phyloP scores from a whole-genome alignment of 768 basidiomycete species.

The Mycena sanguinolenta region DNA sequence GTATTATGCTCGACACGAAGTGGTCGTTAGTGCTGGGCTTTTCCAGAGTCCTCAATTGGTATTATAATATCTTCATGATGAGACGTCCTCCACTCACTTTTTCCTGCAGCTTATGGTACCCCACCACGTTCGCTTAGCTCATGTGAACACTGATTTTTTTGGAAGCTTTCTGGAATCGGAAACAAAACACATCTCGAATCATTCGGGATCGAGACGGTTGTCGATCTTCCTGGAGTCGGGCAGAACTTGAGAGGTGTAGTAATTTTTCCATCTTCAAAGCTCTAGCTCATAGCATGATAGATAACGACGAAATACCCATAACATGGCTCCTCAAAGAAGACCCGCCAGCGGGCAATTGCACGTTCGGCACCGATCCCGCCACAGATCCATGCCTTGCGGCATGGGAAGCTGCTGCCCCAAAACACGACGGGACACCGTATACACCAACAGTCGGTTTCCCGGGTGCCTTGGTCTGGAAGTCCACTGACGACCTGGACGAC shows the following conservation, averaged over 20 bases:
- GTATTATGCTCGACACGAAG: constrained; percentile 21
- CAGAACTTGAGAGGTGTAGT: constrained; percentile 14
- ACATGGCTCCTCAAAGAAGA: constrained; percentile 19
- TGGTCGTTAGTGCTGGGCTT: constrained; percentile 19
- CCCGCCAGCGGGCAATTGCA: constrained; percentile 14
- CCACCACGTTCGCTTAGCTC: constrained; percentile 1
- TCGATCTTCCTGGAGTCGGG: constrained; percentile 21
- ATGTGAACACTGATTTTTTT: constrained; percentile 8
- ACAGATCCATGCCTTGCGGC: constrained; percentile 21
- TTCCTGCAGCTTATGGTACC: constrained; percentile 20
- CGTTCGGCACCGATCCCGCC: constrained; percentile 17
- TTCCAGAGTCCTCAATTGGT: constrained; percentile 25
- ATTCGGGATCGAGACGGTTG: constrained; percentile 21
- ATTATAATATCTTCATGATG: not conserved
- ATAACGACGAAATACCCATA: constrained; percentile 24
- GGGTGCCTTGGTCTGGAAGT: constrained; percentile 15
- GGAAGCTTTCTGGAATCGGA: constrained; percentile 21
- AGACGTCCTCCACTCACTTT: constrained; percentile 1
- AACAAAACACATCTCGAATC: constrained; percentile 22
- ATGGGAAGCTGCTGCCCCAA: constrained; percentile 20
- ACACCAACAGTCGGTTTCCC: constrained; percentile 15
- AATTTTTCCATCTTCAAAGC: constrained; percentile 1
- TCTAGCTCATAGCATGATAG: constrained; percentile 5
- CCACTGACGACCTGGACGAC: constrained; percentile 16
- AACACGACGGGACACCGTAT: constrained; percentile 20